These are phyloP conservation scores for Aphanomyces cochlioides DNA, from an alignment of 352 stramenopile genomes.

Conservation along the genomic window DNA sequence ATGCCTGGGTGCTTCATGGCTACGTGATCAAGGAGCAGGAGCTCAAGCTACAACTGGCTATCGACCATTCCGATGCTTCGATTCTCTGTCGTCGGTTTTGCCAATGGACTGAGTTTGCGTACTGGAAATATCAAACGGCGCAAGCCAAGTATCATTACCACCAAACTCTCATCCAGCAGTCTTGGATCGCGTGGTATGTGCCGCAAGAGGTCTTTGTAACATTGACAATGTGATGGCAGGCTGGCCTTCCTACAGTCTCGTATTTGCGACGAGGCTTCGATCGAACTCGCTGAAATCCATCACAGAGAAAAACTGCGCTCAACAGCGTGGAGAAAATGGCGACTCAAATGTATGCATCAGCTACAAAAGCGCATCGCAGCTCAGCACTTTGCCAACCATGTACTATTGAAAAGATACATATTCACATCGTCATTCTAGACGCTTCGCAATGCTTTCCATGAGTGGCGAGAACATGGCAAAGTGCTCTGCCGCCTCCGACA, in stretches of 20 bases:
- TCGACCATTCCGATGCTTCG: not conserved
- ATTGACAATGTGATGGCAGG: not conserved
- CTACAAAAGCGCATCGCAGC: not conserved
- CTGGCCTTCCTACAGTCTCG: conserved; percentile 4
- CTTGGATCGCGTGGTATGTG: not conserved
- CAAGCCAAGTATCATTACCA: not conserved
- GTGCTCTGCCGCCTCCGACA: not conserved
- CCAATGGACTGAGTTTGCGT: conserved; percentile 6
- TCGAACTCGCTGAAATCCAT: not conserved
- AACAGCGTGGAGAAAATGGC: not conserved
- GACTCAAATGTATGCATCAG: not conserved
- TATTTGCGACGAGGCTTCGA: not conserved
- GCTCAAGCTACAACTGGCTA: conserved; percentile 5
- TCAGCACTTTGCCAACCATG: not conserved
- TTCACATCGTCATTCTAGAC: not conserved
- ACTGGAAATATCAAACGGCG: not conserved
- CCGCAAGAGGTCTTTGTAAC: not conserved
- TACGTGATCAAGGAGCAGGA: not conserved
- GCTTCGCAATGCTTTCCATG: not conserved
- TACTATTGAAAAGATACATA: not conserved
- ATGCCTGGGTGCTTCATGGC: conserved; percentile 12
- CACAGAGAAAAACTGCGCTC: not conserved
- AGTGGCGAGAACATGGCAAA: not conserved
- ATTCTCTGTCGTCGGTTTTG: not conserved
- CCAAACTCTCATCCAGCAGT: not conserved